Percentiles rank a stretch among this genome's conserved stretches.
These are phyloP conservation scores for Blastomyces parvus DNA, from an alignment of 2,329 filamentous ascomycete genomes.

Conservation along the genomic window DNA sequence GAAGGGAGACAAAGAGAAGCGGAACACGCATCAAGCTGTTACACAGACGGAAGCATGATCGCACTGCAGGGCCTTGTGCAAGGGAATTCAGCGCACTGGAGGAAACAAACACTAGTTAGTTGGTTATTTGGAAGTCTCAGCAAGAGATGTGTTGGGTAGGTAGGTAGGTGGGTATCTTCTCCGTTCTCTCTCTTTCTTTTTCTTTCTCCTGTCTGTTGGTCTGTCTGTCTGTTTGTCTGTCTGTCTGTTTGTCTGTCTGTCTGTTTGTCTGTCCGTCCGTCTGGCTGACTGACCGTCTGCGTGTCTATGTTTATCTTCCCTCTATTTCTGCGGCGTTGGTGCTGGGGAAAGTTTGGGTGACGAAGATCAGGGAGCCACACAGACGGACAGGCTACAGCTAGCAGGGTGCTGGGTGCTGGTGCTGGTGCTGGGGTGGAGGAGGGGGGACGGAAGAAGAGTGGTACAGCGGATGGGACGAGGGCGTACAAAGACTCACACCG, in stretches of 20 bases:
- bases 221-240: background rate
- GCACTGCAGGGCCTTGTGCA: conserved; percentile 12
- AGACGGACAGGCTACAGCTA: background rate
- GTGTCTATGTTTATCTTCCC: background rate
- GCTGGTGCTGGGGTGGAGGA: background rate
- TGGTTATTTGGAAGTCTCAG: background rate
- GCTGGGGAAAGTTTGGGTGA: conserved; percentile 1
- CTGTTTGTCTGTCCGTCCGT: background rate
- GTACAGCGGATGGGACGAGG: conserved; percentile 16
- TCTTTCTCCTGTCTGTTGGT: background rate
- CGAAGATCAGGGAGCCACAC: conserved; percentile 6
- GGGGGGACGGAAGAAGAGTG: conserved; percentile 12
- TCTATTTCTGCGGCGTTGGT: background rate
- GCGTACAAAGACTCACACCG: conserved; percentile 16
- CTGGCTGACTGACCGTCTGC: background rate
- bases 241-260: background rate
- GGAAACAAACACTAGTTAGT: background rate
- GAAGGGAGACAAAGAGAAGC: conserved; percentile 21
- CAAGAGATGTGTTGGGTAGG: background rate
- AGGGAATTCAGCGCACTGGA: conserved; percentile 2
- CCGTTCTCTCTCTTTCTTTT: background rate
- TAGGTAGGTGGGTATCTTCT: too few species aligned
- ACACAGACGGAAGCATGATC: conserved; percentile 20
- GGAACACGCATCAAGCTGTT: conserved; percentile 18
- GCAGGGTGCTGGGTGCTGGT: background rate